Base-by-base conservation (phyloP, 176 grass and related monocot species). In the Cenchrus fungigraminus region DNA sequence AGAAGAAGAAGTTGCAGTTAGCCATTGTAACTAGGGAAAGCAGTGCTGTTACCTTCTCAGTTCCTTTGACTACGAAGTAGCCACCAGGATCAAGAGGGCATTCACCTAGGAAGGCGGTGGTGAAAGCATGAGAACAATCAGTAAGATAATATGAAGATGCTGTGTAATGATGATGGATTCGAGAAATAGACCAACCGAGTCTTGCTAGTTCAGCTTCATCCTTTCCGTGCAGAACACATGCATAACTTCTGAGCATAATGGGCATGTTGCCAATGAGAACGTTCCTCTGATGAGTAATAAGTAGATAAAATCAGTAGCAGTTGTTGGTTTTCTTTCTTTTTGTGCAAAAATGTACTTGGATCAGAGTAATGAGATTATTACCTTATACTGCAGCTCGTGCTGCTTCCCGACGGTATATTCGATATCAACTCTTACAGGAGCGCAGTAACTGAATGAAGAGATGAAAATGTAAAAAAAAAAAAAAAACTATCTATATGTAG, bases 21-120 rank as follows among this genome's bases (percentile, higher is more conserved):
- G 47, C 37, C 49, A 16, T 29, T 31, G 45, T 31, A n/a, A 80
- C 20, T 44, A 14, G 57, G 73, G 72, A 61, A 40, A 40, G 37
- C 3, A 40, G 37, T 40, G 37, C 37, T 57, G 50, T 67, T 95
- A 98, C 97, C 93, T 98, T 98, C 61, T 98, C 93, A 5, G 97
- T 95, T 87, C 97, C 97, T 85, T 98, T 93, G 40, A 94, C 91
- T 74, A 98, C 15, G 82, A 98, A 98, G 85, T 98, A 98, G 22
- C 97, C 97, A 85, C 93, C 97, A 79, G 91, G 93, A 81, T 98
- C 97, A 83, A 98, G 93, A 81, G 96, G 97, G 56, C 97, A 98
- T 75, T 97, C 92, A 45, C 95, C 95, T 97, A 83, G 43, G 55
- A 29, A 84, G 71, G 87, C 9, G 83, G 67, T 45, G 74, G 58